Conservation (phyloP, 768 basidiomycete species). For the Lactarius trivialis region DNA sequence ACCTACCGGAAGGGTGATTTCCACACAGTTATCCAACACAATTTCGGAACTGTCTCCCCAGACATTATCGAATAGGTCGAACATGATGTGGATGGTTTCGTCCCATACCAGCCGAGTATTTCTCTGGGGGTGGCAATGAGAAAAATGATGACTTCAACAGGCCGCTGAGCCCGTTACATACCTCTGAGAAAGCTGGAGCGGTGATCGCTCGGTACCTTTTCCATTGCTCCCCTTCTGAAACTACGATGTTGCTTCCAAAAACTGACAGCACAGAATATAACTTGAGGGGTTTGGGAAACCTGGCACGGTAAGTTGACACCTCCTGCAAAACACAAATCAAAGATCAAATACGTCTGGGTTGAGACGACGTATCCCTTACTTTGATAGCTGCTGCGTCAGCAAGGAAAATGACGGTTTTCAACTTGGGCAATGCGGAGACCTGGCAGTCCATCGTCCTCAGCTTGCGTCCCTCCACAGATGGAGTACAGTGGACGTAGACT, state of each 20-base stretch:
- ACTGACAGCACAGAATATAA: slow-evolving; percentile 42
- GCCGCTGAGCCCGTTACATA: slow-evolving; percentile 27
- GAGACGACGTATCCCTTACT: not conserved
- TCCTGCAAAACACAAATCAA: not conserved
- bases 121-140: slow-evolving; percentile 20
- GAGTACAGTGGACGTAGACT: not conserved
- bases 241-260: slow-evolving; percentile 59
- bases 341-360: not conserved
- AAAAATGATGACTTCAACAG: not conserved
- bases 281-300: slow-evolving; percentile 52
- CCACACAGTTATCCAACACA: slow-evolving; percentile 39
- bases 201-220: slow-evolving; percentile 57
- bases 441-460: not conserved
- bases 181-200: slow-evolving; percentile 62
- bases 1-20: slow-evolving; percentile 49
- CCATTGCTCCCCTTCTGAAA: slow-evolving; percentile 58
- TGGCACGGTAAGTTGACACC: slow-evolving; percentile 33
- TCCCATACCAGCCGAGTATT: slow-evolving; percentile 38
- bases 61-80: slow-evolving; percentile 34
- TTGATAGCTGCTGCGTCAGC: slow-evolving; percentile 18
- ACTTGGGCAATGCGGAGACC: slow-evolving; percentile 3
- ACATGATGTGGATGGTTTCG: slow-evolving; percentile 30
- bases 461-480: too few relatives aligned
- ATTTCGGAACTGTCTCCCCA: slow-evolving; percentile 42
- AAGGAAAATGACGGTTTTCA: not conserved